Percentiles rank a stretch among this genome's conserved stretches.
These are phyloP conservation scores for Eremothecium gossypii DNA, from an alignment of 1,139 yeast species.

Conservation along the genomic window DNA sequence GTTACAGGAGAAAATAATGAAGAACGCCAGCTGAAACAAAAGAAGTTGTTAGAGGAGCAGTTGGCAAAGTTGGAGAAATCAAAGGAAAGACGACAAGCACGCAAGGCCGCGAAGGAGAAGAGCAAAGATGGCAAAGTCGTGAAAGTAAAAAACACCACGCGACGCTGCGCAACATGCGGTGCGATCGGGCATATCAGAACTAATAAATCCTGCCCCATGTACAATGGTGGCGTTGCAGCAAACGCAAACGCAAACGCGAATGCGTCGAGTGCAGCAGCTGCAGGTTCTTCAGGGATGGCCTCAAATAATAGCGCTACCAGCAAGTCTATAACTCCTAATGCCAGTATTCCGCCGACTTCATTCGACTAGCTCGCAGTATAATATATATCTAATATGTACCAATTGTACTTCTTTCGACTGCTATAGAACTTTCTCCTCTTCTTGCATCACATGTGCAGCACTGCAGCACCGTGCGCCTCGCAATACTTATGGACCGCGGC, in stretches of 20 bases:
- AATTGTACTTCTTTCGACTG: background rate
- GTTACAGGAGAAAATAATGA: constrained; percentile 77
- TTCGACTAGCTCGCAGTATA: too few species aligned
- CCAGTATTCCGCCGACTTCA: background rate
- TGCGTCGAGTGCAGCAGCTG: constrained; percentile 3
- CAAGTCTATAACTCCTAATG: background rate
- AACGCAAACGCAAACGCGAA: constrained; percentile 7
- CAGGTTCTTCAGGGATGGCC: constrained; percentile 4
- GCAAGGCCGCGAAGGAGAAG: constrained; percentile 47
- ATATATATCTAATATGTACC: too few species aligned
- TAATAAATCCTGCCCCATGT: constrained; percentile 81
- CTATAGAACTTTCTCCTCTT: background rate
- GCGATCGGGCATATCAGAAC: constrained; percentile 92
- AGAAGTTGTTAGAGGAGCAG: constrained; percentile 73
- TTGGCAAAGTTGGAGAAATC: constrained; percentile 77
- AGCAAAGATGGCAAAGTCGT: constrained; percentile 16
- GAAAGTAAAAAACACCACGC: constrained; percentile 54
- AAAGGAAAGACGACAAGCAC: constrained; percentile 51
- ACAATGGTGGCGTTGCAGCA: constrained; percentile 32
- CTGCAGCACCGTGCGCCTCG: constrained; percentile 16
- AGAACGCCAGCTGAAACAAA: constrained; percentile 70
- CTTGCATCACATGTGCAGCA: constrained; percentile 21
- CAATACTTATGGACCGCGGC: constrained; percentile 21
- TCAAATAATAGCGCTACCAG: background rate
- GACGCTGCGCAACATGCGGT: constrained; percentile 93